Base-by-base conservation (phyloP, 495 filamentous ascomycete species). In the Penicillium flavigenum region DNA sequence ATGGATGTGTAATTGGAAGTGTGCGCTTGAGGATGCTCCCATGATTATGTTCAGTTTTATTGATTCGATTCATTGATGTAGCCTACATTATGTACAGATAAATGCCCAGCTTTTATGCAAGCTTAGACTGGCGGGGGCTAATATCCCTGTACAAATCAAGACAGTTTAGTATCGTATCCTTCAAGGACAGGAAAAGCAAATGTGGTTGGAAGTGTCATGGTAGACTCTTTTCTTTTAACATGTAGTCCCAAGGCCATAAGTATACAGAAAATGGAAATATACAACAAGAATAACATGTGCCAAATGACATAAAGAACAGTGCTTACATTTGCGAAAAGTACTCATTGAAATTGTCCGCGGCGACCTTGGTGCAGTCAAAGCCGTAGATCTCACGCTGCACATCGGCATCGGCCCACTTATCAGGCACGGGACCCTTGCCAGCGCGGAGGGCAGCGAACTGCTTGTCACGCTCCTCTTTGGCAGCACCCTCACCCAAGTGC, bases 321-420 rank as follows among this genome's bases (percentile, higher is more conserved):
- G 64, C 64, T 68, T 72, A 74, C 71, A 69, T 60, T 38, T 63
- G 54, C n/a, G 71, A 73, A 63, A 80, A 86, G 48, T 85, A 63
- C 72, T 81, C 77, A 24, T 83, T 80, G 71, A 88, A 91, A 59
- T 70, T 72, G 58, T 87, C 82, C 56, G 77, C 68, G 3, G 86
- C 78, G 41, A 83, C 82, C 70, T 81, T 75, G 45, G 85, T 79
- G 56, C 83, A 83, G 72, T 91, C 88, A 63, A 83, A 74, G 20
- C 87, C 85, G 69, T 90, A 91, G 63, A 91, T 88, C 80, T 86
- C 82, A 65, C 81, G 80, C 75, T 91, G 88, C 49, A 91, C 85
- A 66, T 89, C 87, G 26, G 84, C 85, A 80, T 86, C 86, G 27
- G 88, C 89, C 89, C 89, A 92, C 75, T 89, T 88, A 74, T 92